phyloP scores from a whole-genome alignment of 306 rosid species.

The Sechiopsis laciniata region DNA sequence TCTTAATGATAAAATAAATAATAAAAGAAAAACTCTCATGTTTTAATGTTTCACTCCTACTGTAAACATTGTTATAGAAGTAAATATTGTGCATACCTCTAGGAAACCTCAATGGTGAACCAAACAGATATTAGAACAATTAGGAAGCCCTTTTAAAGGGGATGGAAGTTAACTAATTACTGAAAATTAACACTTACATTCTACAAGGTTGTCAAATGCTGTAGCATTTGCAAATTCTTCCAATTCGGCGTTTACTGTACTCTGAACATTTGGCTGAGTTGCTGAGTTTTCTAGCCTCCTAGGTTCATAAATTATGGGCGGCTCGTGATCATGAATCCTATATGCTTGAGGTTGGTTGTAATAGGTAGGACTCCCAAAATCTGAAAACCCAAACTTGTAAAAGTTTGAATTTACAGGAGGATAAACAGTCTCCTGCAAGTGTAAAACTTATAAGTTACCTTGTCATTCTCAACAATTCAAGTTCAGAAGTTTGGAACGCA shows the following conservation, averaged over 20 bases:
- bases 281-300: slow-evolving; percentile 61
- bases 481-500: not conserved
- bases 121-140: not conserved
- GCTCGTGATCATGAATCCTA: slow-evolving; percentile 50
- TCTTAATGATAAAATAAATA: not conserved
- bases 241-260: slow-evolving; percentile 44
- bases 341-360: slow-evolving; percentile 49
- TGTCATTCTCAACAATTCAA: not conserved
- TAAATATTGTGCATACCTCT: slow-evolving; percentile 9
- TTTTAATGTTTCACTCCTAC: not conserved
- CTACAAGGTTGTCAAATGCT: slow-evolving; percentile 52
- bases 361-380: slow-evolving; percentile 59
- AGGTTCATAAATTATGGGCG: slow-evolving; percentile 46
- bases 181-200: slow-evolving; percentile 50
- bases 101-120: slow-evolving; percentile 4
- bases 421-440: slow-evolving; percentile 67
- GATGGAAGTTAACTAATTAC: not conserved
- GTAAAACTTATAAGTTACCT: slow-evolving; percentile 12
- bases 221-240: slow-evolving; percentile 42
- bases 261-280: slow-evolving; percentile 39
- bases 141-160: not conserved
- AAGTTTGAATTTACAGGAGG: slow-evolving; percentile 50
- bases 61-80: not conserved
- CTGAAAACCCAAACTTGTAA: slow-evolving; percentile 75
- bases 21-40: not conserved